Conservation (phyloP, 192 early-diverging fungal species). For the Endogone sp. region DNA sequence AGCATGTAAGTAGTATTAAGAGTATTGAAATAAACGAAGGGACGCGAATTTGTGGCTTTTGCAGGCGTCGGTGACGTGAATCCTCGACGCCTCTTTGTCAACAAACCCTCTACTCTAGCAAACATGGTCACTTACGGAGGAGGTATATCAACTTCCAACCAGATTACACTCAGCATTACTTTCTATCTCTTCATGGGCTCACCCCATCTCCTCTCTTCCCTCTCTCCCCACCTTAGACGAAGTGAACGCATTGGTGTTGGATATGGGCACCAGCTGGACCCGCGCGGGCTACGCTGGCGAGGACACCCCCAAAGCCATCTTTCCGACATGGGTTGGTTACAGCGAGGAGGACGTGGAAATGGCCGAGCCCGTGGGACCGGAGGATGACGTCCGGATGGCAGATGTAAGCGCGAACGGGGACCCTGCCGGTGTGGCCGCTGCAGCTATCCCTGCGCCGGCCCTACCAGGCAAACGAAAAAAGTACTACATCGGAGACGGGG, state of each 20-base stretch:
- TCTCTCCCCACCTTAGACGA: conserved; percentile 62
- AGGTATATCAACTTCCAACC: conserved; percentile 15
- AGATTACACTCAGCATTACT: no score
- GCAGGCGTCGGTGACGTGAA: neutral
- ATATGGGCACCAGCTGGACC: conserved; percentile 82
- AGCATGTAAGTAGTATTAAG: no score
- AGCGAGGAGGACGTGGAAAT: conserved; percentile 37
- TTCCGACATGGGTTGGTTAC: conserved; percentile 77
- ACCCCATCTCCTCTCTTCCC: neutral
- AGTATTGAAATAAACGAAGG: no score
- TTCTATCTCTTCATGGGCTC: no score
- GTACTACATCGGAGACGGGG: conserved; percentile 70
- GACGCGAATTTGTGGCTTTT: neutral
- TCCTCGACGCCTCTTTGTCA: neutral
- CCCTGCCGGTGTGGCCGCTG: neutral
- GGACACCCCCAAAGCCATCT: conserved; percentile 85
- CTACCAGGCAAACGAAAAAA: conserved; percentile 28
- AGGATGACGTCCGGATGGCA: conserved; percentile 35
- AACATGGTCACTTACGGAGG: conserved; percentile 37
- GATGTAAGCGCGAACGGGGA: conserved; percentile 12
- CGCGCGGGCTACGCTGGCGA: conserved; percentile 98
- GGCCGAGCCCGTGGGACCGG: conserved; percentile 25
- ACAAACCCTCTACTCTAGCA: neutral
- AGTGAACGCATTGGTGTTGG: conserved; percentile 90
- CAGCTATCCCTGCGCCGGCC: neutral